A percentile compares a stretch with the other conserved stretches of the same genome.
These are phyloP conservation scores for Saccharomycopsis schoenii DNA, from an alignment of 805 yeast species.

Conservation along the genomic window DNA sequence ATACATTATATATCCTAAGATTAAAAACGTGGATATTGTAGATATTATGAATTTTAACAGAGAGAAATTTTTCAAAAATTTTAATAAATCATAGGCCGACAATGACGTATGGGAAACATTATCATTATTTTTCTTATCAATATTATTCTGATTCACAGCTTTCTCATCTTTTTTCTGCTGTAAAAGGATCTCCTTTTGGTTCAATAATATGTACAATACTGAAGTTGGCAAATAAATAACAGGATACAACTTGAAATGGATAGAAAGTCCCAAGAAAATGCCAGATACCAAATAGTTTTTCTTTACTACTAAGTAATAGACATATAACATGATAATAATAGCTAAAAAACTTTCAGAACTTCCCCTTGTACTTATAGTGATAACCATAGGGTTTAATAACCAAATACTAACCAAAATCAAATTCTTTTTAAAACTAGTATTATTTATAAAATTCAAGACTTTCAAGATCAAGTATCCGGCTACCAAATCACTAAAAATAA, in stretches of 20 bases:
- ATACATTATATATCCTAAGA: slow-evolving; percentile 54
- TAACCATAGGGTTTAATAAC: slow-evolving; percentile 92
- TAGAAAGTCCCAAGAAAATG: slow-evolving; percentile 57
- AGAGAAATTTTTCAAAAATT: background rate
- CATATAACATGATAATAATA: slow-evolving; percentile 54
- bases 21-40: slow-evolving; percentile 34
- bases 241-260: slow-evolving; percentile 91
- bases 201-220: slow-evolving; percentile 28
- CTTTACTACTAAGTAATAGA: slow-evolving; percentile 38
- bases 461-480: slow-evolving; percentile 60
- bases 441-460: slow-evolving; percentile 25
- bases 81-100: background rate
- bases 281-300: slow-evolving; percentile 30
- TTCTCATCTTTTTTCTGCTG: background rate
- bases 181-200: background rate
- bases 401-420: slow-evolving; percentile 51
- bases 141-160: background rate
- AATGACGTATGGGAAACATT: background rate
- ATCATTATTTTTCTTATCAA: background rate
- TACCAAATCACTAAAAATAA: slow-evolving; percentile 66
- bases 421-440: slow-evolving; percentile 23
- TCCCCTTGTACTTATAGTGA: slow-evolving; percentile 87
- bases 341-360: slow-evolving; percentile 86
- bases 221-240: slow-evolving; percentile 76
- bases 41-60: slow-evolving; percentile 26